Conservation (phyloP, 257 asterid genomes). For the Rehmannia glutinosa region DNA sequence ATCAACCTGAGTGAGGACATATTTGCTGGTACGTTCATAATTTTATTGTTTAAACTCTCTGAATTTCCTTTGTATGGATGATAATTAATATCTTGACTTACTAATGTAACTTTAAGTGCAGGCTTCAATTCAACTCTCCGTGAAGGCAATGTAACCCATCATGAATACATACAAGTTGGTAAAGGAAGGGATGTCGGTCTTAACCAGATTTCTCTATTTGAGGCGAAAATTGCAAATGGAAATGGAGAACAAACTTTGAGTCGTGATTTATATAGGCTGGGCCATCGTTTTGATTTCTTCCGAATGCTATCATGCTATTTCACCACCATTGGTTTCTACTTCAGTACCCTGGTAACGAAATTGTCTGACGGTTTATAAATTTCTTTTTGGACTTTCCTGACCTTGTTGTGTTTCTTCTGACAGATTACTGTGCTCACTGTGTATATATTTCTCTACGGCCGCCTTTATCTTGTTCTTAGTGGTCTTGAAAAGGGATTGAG, state of each 20-base stretch:
- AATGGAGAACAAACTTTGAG: constrained; percentile 98
- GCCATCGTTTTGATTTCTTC: constrained; percentile 97
- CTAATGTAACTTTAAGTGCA: constrained; percentile 20
- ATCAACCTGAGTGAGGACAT: constrained; percentile 94
- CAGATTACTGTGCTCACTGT: constrained; percentile 97
- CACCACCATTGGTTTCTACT: constrained; percentile 95
- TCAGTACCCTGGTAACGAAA: constrained; percentile 98
- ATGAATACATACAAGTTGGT: constrained; percentile 98
- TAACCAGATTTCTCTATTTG: constrained; percentile 93
- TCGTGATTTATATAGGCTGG: constrained; percentile 93
- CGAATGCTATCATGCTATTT: constrained; percentile 95
- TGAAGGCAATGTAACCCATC: constrained; percentile 97
- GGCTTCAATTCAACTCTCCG: constrained; percentile 99
- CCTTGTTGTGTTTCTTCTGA: constrained; percentile 22
- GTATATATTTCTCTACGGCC: constrained; percentile 87
- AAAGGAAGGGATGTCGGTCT: constrained; percentile 99
- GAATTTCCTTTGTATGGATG: neutral
- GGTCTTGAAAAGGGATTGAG: constrained; percentile 85
- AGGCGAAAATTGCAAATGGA: constrained; percentile 97
- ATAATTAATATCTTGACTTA: neutral
- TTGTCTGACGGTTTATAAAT: too few species aligned
- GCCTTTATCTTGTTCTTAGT: constrained; percentile 93
- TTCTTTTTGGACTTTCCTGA: constrained; percentile 18
- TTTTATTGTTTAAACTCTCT: neutral
- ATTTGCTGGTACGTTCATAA: constrained; percentile 71